phyloP scores from a whole-genome alignment of 768 basidiomycete genomes.

The Podaxis carcinomalis region DNA sequence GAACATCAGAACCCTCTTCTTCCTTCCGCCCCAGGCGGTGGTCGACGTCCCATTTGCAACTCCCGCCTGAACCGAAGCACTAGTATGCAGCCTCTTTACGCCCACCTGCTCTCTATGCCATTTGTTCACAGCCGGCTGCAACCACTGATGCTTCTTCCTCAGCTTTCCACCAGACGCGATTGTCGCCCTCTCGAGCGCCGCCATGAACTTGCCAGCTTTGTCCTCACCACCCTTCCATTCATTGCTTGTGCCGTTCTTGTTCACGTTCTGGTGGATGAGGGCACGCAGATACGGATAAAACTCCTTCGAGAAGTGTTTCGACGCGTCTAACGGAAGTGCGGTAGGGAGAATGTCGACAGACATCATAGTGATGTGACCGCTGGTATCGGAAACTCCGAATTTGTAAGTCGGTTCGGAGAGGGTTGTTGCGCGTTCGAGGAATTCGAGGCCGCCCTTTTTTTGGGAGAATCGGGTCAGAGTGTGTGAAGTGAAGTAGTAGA shows the following conservation, averaged over 20 bases:
- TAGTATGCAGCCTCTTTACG: background rate
- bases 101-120: slow-evolving; percentile 26
- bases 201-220: slow-evolving; percentile 22
- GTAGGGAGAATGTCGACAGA: slow-evolving; percentile 90
- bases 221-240: background rate
- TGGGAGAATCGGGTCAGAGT: background rate
- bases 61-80: background rate
- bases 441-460: slow-evolving; percentile 79
- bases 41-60: background rate
- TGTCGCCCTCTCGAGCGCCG: slow-evolving; percentile 65
- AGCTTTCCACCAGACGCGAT: slow-evolving; percentile 61
- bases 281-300: slow-evolving; percentile 66
- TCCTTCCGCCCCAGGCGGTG: slow-evolving; percentile 15
- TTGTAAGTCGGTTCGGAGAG: slow-evolving; percentile 72
- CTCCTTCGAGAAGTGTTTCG: slow-evolving; percentile 64
- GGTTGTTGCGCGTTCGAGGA: slow-evolving; percentile 73
- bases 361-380: slow-evolving; percentile 73
- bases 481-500: background rate
- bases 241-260: slow-evolving; percentile 7
- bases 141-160: slow-evolving; percentile 49
- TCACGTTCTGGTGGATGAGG: slow-evolving; percentile 35
- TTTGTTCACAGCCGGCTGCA: slow-evolving; percentile 45
- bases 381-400: slow-evolving; percentile 35
- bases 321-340: slow-evolving; percentile 78
- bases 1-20: slow-evolving; percentile 72